Conservation (phyloP, 208 protist species). For the Trypanosoma mega region DNA sequence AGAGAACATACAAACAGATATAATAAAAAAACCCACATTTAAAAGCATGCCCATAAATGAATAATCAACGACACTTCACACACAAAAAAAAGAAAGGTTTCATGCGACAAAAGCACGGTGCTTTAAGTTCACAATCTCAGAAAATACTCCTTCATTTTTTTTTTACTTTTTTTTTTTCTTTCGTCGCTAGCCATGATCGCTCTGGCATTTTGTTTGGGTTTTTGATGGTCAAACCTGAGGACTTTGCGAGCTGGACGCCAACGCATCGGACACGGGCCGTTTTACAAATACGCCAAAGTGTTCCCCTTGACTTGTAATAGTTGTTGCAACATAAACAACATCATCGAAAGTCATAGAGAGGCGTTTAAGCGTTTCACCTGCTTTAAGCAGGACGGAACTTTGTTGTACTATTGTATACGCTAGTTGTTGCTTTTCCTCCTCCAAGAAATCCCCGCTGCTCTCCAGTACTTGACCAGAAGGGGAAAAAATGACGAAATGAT, state of each 20-base stretch:
- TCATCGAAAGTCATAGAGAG: constrained; percentile 79
- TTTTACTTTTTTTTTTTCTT: no score
- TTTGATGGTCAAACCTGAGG: constrained; percentile 6
- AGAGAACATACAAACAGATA: constrained; percentile 1
- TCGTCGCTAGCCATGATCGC: not conserved
- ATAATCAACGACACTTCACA: not conserved
- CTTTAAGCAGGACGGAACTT: constrained; percentile 37
- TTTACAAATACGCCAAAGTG: constrained; percentile 70
- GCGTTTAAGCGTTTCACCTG: constrained; percentile 63
- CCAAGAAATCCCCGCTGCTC: constrained; percentile 75
- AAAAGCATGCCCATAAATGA: constrained; percentile 7
- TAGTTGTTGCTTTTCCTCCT: constrained; percentile 58
- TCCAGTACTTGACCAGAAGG: constrained; percentile 65
- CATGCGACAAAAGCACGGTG: no score
- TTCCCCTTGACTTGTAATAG: constrained; percentile 38
- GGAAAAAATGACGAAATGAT: constrained; percentile 81
- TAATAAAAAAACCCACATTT: constrained; percentile 3
- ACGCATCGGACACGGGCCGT: constrained; percentile 28
- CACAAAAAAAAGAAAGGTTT: not conserved
- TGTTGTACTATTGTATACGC: constrained; percentile 80
- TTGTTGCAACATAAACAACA: constrained; percentile 76
- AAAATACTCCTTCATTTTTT: no score
- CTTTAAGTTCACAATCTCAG: no score
- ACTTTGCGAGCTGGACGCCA: constrained; percentile 5
- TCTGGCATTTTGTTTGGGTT: not conserved